Base-by-base conservation (phyloP, 2,329 filamentous ascomycete species). In the Cadophora sp. region DNA sequence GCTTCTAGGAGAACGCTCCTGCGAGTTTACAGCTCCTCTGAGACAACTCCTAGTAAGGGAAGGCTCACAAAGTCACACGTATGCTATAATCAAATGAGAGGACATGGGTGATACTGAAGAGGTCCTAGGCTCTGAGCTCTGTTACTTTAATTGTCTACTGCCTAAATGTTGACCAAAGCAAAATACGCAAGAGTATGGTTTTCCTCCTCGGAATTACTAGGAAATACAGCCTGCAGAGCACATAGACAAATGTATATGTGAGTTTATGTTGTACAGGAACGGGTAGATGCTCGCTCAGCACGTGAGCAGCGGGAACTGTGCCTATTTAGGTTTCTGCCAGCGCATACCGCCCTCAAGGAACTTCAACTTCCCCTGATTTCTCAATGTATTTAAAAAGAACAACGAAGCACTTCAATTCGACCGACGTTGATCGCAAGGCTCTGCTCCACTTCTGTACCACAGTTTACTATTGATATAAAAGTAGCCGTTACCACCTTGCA, bases 21-120 rank as follows among this genome's bases (percentile, higher is more conserved):
- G 45, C n/a, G 45, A 48, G 45, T 48, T 48, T 22, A 48, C 45
- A 48, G 45, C 45, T 48, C 45, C 45, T 48, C 8, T 48, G 45
- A 48, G n/a, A 48, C 45, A 48, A 22, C 45, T 48, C 41, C 41
- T 45, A 7, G 18, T 45, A 45, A 45, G 41, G 41, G 41, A 18
- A 45, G 41, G 41, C 41, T 45, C 41, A 45, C 41, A 45, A 45
- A 45, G 41, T 45, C 41, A 45, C 41, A 45, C 41, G 41, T 45
- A 45, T 45, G 41, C 41, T 45, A 45, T 45, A 45, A 45, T 45
- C 41, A 45, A 45, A 45, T 7, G 41, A 45, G 2, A 3, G 41
- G 7, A 7, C 41, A 45, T 45, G 41, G n/a, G n/a, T n/a, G n/a
- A n/a, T n/a, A n/a, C n/a, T n/a, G n/a, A n/a, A n/a, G n/a, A n/a